Base-by-base conservation (phyloP, 2,329 filamentous ascomycete species). In the Penicillium decumbens region DNA sequence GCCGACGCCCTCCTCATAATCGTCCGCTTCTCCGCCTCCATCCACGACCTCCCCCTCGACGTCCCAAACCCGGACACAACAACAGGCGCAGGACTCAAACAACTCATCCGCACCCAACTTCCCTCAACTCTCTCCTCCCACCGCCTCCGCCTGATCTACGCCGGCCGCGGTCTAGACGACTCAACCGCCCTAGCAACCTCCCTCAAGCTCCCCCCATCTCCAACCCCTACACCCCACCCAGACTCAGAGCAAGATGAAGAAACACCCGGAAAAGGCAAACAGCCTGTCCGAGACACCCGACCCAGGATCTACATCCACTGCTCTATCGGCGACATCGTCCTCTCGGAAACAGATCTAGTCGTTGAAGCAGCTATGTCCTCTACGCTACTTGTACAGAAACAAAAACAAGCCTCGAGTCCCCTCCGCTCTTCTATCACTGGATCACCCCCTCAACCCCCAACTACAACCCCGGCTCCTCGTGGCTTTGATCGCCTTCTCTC, bases 401-500 rank as follows among this genome's bases (percentile, higher is more conserved):
- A 51, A 18, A 54, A 57, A 18, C 48, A 51, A 28, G 27, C 49
- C 13, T 29, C 4, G 0, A 27, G 27, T n/a, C 30, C 10, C 15
- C 28, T 48, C 38, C 29, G 24, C 3, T 45, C 55, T 4, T 43
- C 55, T 23, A 30, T 56, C n/a, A 38, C 49, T 3, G 7, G 43
- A 12, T 30, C 47, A 1, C 41, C n/a, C 0, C 12, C 20, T 3
- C 23, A 24, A 13, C 40, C 15, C 1, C 63, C 67, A 0, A 74
- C 78, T 0, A 78, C 82, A 0, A 76, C 78, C 0, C 73, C 77
- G 5, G 75, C 78, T 1, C 87, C 87, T 0, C 82, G 87, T 13
- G 93, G 93, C 25, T 98, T 98, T 72, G 91, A 97, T 67, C 80
- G 93, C 5, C 78, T 97, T 2, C 79, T 95, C 0, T 75, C 80